Percentiles rank a stretch among this genome's conserved stretches.
Evolutionary conservation across 768 basidiomycete genomes (phyloP).

Genomic region (Tricholoma flavovirens): DNA sequence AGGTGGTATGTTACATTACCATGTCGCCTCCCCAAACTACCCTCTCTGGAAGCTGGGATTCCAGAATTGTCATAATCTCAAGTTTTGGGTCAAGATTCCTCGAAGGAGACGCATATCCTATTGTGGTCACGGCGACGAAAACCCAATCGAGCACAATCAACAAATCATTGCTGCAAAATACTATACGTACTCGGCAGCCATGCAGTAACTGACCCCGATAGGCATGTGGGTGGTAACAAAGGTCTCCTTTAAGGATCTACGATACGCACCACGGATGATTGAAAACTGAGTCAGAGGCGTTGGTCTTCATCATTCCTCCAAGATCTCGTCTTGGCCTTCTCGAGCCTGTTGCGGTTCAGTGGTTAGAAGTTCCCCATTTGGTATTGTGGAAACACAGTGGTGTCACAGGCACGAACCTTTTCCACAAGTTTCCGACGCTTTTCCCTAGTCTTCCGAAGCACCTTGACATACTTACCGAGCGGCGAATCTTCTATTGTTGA

Average conservation of each 20-base stretch:
- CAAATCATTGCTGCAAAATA: neutral
- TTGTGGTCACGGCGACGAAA: neutral
- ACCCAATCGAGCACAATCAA: neutral
- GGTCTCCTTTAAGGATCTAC: neutral
- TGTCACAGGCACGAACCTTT: slow-evolving; percentile 45
- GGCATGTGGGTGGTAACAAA: neutral
- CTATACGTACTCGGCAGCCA: neutral
- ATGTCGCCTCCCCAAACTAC: neutral
- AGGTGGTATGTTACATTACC: neutral
- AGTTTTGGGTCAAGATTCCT: neutral
- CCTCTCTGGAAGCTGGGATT: too few relatives aligned
- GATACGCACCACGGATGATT: neutral
- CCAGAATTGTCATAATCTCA: slow-evolving; percentile 8
- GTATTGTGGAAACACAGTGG: slow-evolving; percentile 3
- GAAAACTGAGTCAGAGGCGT: neutral
- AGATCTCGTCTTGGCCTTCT: slow-evolving; percentile 63
- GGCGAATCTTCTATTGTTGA: slow-evolving; percentile 64
- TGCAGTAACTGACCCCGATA: neutral
- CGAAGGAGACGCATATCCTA: too few relatives aligned
- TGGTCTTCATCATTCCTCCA: slow-evolving; percentile 37
- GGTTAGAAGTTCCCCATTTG: slow-evolving; percentile 14
- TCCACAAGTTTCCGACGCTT: slow-evolving; percentile 64
- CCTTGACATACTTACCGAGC: slow-evolving; percentile 73
- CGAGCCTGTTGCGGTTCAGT: slow-evolving; percentile 53
- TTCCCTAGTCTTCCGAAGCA: slow-evolving; percentile 77